phyloP scores from a whole-genome alignment of 192 early-diverging fungal species.

The Backusella parvicylindrica region DNA sequence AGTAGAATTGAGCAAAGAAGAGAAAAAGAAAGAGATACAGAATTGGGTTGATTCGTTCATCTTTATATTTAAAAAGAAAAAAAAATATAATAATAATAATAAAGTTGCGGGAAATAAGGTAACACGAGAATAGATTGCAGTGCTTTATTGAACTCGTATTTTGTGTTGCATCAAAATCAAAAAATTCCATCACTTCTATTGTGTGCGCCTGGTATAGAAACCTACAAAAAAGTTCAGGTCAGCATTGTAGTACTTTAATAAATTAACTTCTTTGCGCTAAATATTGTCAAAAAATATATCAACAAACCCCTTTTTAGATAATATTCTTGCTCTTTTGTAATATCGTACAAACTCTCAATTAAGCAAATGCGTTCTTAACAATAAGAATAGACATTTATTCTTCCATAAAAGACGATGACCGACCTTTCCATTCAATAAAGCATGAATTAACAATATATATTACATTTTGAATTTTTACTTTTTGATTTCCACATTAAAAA shows the following conservation, averaged over 20 bases:
- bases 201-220: neutral
- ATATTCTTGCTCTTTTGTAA: neutral
- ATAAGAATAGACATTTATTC: constrained; percentile 9
- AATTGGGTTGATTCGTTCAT: neutral
- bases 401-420: neutral
- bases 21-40: neutral
- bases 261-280: constrained; percentile 5
- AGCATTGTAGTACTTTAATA: neutral
- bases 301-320: neutral
- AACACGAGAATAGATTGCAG: constrained; percentile 18
- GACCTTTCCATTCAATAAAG: neutral
- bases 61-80: neutral
- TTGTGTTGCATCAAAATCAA: constrained; percentile 7
- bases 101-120: constrained; percentile 1
- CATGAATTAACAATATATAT: neutral
- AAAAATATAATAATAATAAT: no score
- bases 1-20: neutral
- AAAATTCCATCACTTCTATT: constrained; percentile 3
- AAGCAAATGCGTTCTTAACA: neutral
- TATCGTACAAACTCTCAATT: neutral
- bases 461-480: neutral
- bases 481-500: neutral
- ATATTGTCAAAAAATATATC: neutral
- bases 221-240: neutral
- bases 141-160: constrained; percentile 3